A percentile compares a stretch with the other conserved stretches of the same genome.
phyloP scores from a whole-genome alignment of 139 green algal genomes.

The Chlorella vulgaris region DNA sequence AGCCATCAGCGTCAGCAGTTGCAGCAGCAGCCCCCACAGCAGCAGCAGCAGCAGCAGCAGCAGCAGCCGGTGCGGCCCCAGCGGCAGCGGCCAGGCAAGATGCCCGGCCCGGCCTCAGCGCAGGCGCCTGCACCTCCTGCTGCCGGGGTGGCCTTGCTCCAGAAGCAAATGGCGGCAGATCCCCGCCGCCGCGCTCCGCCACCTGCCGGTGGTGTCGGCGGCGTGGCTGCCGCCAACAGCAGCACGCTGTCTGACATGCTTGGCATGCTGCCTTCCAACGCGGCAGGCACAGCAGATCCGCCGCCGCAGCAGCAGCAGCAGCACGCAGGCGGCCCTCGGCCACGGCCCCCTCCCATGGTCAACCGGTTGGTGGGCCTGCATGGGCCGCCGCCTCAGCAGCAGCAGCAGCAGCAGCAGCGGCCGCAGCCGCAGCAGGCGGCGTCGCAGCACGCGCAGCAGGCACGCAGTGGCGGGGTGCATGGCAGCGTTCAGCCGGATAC shows the following conservation, averaged over 20 bases:
- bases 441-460: background rate
- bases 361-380: slow-evolving; percentile 17
- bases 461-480: background rate
- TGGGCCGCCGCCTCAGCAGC: background rate
- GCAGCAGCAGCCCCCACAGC: background rate
- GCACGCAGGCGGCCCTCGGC: background rate
- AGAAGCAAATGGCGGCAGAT: slow-evolving; percentile 1
- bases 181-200: slow-evolving; percentile 6
- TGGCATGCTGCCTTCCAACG: background rate
- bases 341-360: background rate
- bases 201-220: too few species aligned
- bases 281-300: background rate
- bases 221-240: background rate
- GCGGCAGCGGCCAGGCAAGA: slow-evolving; percentile 6
- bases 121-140: background rate
- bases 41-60: slow-evolving; percentile 30
- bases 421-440: slow-evolving; percentile 4
- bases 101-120: background rate
- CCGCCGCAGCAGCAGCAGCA: slow-evolving; percentile 1
- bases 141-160: background rate
- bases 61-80: slow-evolving; percentile 10
- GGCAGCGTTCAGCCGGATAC: background rate
- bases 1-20: background rate
- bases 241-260: background rate
- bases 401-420: background rate